Evolutionary conservation across 306 rosid genomes (phyloP).

Genomic region (Trichosanthes truncata): DNA sequence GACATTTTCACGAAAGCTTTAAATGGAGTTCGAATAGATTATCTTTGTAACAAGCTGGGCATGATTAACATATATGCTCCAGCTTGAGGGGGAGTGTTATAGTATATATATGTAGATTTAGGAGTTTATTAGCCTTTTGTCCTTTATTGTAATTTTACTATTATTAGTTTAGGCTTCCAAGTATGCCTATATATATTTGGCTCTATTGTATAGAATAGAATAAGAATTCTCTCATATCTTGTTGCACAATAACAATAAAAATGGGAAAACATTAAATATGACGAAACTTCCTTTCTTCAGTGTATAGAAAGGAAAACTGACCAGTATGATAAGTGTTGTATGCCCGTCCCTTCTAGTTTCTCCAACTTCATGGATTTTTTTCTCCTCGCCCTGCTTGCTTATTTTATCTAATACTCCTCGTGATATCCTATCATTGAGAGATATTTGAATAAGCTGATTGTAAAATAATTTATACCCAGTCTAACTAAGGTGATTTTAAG

Average conservation of each 20-base stretch:
- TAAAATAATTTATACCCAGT: slow-evolving; percentile 6
- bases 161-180: background rate
- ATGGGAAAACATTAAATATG: background rate
- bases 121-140: too few relatives aligned
- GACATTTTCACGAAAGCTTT: too few relatives aligned
- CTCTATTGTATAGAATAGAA: too few relatives aligned
- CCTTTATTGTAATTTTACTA: too few relatives aligned
- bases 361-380: slow-evolving; percentile 21
- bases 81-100: too few relatives aligned
- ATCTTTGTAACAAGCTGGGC: too few relatives aligned
- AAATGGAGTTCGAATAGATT: too few relatives aligned
- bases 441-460: slow-evolving; percentile 12
- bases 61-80: too few relatives aligned
- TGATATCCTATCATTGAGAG: slow-evolving; percentile 45
- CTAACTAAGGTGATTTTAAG: background rate
- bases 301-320: slow-evolving; percentile 22
- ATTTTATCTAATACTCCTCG: slow-evolving; percentile 33
- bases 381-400: slow-evolving; percentile 31
- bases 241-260: too few relatives aligned
- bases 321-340: slow-evolving; percentile 56
- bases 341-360: slow-evolving; percentile 36
- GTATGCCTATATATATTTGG: too few relatives aligned
- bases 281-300: background rate
- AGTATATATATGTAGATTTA: too few relatives aligned
- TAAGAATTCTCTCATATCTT: too few relatives aligned